A percentile compares a stretch with the other conserved stretches of the same genome.
These are phyloP conservation scores for Xylogone sp. DNA, from an alignment of 2,329 filamentous ascomycete genomes.

Conservation along the genomic window DNA sequence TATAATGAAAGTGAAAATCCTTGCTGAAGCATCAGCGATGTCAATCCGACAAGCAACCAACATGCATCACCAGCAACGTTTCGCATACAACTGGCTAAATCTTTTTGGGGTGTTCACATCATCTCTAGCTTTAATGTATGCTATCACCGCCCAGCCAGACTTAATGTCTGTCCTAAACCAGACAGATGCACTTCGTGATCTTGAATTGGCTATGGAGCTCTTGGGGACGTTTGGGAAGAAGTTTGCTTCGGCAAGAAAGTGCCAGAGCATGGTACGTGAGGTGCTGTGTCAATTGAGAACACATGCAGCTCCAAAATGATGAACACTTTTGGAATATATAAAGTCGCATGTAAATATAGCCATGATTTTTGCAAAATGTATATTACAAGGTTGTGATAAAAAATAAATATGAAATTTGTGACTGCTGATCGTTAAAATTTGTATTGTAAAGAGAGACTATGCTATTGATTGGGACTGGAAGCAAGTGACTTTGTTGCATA, in stretches of 20 bases:
- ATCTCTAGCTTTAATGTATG: constrained; percentile 39
- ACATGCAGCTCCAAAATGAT: neutral
- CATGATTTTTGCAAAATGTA: no score
- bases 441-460: no score
- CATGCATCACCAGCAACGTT: constrained; percentile 34
- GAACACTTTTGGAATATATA: no score
- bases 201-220: constrained; percentile 1
- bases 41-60: constrained; percentile 37
- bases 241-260: constrained; percentile 2
- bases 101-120: constrained; percentile 38
- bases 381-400: no score
- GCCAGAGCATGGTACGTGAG: constrained; percentile 1
- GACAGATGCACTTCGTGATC: constrained; percentile 1
- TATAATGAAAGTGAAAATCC: constrained; percentile 29
- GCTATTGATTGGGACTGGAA: no score
- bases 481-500: no score
- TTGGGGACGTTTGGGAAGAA: constrained; percentile 1
- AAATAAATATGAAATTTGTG: no score
- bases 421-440: no score
- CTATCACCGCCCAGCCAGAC: constrained; percentile 36
- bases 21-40: constrained; percentile 37
- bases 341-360: no score
- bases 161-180: neutral
- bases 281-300: neutral
- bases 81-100: constrained; percentile 40